These are phyloP conservation scores for Fusarium abutilonis DNA, from an alignment of 2,329 filamentous ascomycete species.

Conservation along the genomic window DNA sequence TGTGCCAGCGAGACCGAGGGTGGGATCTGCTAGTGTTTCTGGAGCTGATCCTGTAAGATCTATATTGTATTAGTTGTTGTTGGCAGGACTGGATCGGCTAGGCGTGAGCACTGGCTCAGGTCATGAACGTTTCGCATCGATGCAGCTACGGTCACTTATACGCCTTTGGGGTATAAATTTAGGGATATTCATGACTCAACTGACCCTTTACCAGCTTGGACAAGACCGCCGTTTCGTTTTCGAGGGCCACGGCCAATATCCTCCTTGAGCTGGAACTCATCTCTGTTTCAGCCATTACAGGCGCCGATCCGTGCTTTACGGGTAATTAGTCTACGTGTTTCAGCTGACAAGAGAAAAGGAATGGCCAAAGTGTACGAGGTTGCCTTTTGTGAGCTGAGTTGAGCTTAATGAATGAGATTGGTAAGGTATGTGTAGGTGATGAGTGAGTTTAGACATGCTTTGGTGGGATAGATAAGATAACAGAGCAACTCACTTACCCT, in stretches of 20 bases:
- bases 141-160: neutral
- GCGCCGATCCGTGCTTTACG: rapidly evolving
- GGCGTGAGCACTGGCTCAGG: neutral
- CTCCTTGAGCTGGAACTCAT: slow-evolving; percentile 52
- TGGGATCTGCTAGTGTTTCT: slow-evolving; percentile 48
- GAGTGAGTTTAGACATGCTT: slow-evolving; percentile 20
- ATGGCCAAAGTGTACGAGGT: neutral
- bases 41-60: slow-evolving; percentile 63
- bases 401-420: slow-evolving; percentile 28
- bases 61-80: slow-evolving; percentile 43
- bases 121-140: neutral
- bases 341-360: no score
- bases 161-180: neutral
- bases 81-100: neutral
- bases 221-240: slow-evolving; percentile 58
- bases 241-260: slow-evolving; percentile 66
- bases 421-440: slow-evolving; percentile 35
- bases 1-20: slow-evolving; percentile 63
- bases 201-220: slow-evolving; percentile 64
- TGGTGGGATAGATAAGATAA: slow-evolving; percentile 38
- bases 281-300: slow-evolving; percentile 34
- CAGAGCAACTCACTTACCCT: slow-evolving; percentile 5
- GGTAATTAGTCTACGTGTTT: rapidly evolving
- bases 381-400: neutral
- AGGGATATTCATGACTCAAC: neutral